Base-by-base conservation (phyloP, 257 asterid genomes). In the Rauvolfia tetraphylla region DNA sequence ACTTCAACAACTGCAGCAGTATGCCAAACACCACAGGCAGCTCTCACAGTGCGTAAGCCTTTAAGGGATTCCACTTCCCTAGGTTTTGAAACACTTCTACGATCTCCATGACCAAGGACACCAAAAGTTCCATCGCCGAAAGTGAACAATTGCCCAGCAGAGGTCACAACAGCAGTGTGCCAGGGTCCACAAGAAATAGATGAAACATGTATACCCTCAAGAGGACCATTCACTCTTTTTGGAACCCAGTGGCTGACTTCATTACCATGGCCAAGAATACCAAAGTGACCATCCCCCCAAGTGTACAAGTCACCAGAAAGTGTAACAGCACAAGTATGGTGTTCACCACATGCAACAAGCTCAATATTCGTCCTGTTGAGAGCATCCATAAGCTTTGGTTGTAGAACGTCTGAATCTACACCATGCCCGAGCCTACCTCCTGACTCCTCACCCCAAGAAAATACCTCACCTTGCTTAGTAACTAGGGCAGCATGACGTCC, bases 381-480 rank as follows among this genome's bases (percentile, higher is more conserved):
- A 54, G 92, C 83, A 81, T 93, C 98, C 25, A 93, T 85, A 76
- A 91, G 91, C 84, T 91, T 93, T n/a, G 98, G 98, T 36, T 90
- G 93, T 79, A 87, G 74, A 77, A 91, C 92, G 84, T 91, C 96
- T 39, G 95, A 86, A 81, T 93, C 97, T 57, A 93, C 93, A 80
- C 98, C 98, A 82, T 93, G 98, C 77, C 98, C 98, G 72, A 93
- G 96, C 85, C 98, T 93, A 76, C 98, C 98, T 72, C n/a, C n/a
- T n/a, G n/a, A n/a, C n/a, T n/a, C n/a, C n/a, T n/a, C n/a, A n/a
- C n/a, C n/a, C n/a, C n/a, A 93, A 34, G 97, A 91, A 76, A 90
- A 93, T 71, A 90, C 87, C 84, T 91, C 98, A 36, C 98, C 98
- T 81, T 93, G 97, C 80, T 93, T 93, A 51, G 94, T 89, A 75